Base-by-base conservation (phyloP, 2,329 filamentous ascomycete genomes). In the Drechslerella stenobrocha region DNA sequence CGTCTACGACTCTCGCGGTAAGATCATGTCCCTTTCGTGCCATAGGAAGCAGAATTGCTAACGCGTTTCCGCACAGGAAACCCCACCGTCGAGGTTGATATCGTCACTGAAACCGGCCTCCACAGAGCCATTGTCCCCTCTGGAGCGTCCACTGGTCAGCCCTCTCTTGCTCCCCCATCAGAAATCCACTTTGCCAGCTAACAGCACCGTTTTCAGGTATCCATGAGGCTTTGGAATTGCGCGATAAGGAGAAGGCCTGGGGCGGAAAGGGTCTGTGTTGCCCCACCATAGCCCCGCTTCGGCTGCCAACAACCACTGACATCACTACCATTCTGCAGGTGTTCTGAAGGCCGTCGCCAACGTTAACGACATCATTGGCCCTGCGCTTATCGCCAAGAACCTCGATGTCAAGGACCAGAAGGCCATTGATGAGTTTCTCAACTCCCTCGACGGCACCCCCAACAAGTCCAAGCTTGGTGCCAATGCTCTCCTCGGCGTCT, bases 41-140 rank as follows among this genome's bases (percentile, higher is more conserved):
- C 11, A 34, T 28, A 51, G 8, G 20, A 20, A 23, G 11, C 23
- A 24, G n/a, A 13, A 30, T 35, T 32, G 40, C 42, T 64, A 50
- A 61, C 51, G 26, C 44, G 42, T 32, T 18, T 51, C 24, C 8
- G 23, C 32, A 6, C 35, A 73, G 85, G 85, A 78, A 98, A 98
- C 87, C 93, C 93, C 76, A 98, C 93, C 77, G 92, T 96, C 77
- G 92, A 97, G 84, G 92, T 97, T 76, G 92, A 96, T 78, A 85
- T 96, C 75, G 88, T 95, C 81, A 96, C 91, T 75, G 90, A 95
- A 82, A 95, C 88, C 75, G 92, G 92, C 77, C 87, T 97, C 71
- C 91, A 96, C 86, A 90, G 92, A 77, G 91, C 92, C 78, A 96
- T 96, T 78, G 92, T 97, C 71, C 92, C 92, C 75, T 96, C 91